phyloP scores from a whole-genome alignment of 1,284 basidiomycete species.

The Melampsora americana region DNA sequence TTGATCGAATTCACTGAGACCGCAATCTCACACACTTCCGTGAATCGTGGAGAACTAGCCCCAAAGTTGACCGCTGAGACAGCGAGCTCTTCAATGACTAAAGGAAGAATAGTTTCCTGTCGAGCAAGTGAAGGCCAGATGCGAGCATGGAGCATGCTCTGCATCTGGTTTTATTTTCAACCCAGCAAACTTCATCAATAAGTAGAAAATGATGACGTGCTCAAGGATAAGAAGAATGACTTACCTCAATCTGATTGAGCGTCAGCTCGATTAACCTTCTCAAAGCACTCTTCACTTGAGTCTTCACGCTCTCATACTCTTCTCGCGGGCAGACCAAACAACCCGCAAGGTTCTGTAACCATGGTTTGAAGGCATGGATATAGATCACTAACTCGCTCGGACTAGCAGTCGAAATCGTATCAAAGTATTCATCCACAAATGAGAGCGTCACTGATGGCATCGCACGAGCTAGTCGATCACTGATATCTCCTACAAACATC shows the following conservation, averaged over 20 bases:
- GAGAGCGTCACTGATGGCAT: conserved; percentile 77
- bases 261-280: conserved; percentile 72
- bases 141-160: conserved; percentile 33
- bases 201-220: too few species aligned
- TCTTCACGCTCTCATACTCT: conserved; percentile 50
- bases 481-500: conserved; percentile 65
- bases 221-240: conserved; percentile 42
- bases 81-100: conserved; percentile 72
- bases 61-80: conserved; percentile 75
- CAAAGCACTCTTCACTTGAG: conserved; percentile 67
- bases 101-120: conserved; percentile 58
- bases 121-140: conserved; percentile 42
- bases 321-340: conserved; percentile 68
- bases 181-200: too few species aligned
- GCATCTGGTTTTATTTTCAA: conserved; percentile 10
- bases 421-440: conserved; percentile 74
- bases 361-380: conserved; percentile 75
- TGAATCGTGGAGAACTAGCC: conserved; percentile 69
- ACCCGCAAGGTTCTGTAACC: conserved; percentile 72
- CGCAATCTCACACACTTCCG: conserved; percentile 70
- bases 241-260: conserved; percentile 66
- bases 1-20: conserved; percentile 71
- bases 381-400: conserved; percentile 60
- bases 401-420: conserved; percentile 61
- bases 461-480: conserved; percentile 68